Base-by-base conservation (phyloP, 2,329 filamentous ascomycete genomes). In the Capronia epimyces region DNA sequence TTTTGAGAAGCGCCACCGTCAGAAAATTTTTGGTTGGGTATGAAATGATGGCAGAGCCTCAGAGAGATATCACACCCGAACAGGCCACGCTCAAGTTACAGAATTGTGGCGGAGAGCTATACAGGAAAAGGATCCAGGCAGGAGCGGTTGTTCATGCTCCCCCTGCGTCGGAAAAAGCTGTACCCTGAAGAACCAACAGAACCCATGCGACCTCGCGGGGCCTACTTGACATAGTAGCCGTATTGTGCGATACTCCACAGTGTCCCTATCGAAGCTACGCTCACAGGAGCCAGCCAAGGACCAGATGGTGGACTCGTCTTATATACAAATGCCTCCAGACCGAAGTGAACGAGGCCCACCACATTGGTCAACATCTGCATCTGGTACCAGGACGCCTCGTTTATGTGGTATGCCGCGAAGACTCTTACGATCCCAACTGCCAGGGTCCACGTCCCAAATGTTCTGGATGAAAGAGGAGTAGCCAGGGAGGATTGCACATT, bases 1-100 rank as follows among this genome's bases (percentile, higher is more conserved):
- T 98, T 41, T 76, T 98, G 58, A 83, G 93, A 50, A 95, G 89
- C 41, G 90, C 93, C 2, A 95, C 89, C 0, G 90, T 98, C 41
- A 83, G 87, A 61, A 98, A 98, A 73, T 98, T 97, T 71, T 71
- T 97, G 46, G 93, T 98, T 27, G 93, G 93, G 57, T 97, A 95
- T 67, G 93, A 98, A 71, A 78, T 98, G 71, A 82, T 98, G 81
- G 93, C 87, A 1, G 93, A 98, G 72, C 91, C 93, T n/a, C 93
- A 98, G 71, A 81, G 93, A 52, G 93, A 98, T 67, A 97, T 98
- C 63, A 98, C 93, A 0, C 91, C 93, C 0, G 93, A 98, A 70
- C 93, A 97, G 71, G 93, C 93, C 1, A 86, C 93, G 12, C 82
- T 81, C 21, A 82, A 82, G 43, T 72, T 98, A 53, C 80, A 86